Evolutionary conservation across 345 rosid genomes (phyloP).

Genomic region (Eutrema heterophyllum): DNA sequence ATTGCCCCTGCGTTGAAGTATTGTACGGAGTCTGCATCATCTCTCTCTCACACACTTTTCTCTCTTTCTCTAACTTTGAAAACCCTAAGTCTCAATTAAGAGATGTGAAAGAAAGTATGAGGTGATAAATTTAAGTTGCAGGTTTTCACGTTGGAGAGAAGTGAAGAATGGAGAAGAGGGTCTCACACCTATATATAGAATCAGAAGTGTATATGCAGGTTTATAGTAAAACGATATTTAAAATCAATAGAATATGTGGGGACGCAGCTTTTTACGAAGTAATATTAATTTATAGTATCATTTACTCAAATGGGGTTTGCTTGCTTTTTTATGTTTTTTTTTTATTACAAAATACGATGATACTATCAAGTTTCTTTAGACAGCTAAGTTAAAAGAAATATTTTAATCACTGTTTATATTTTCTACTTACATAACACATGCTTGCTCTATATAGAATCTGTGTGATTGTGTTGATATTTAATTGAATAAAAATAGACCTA

Average conservation of each 20-base stretch:
- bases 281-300: background rate
- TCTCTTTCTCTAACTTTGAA: background rate
- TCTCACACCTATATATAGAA: slow-evolving; percentile 31
- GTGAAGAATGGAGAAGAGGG: slow-evolving; percentile 27
- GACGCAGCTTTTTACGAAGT: slow-evolving; percentile 32
- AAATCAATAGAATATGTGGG: slow-evolving; percentile 27
- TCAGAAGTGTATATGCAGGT: slow-evolving; percentile 25
- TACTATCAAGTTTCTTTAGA: background rate
- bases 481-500: background rate
- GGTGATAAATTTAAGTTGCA: background rate
- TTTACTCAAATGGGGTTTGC: slow-evolving; percentile 20
- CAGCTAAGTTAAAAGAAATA: background rate
- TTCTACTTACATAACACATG: slow-evolving; percentile 1
- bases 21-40: slow-evolving; percentile 38
- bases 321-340: background rate
- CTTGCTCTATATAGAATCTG: background rate
- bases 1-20: slow-evolving; percentile 33
- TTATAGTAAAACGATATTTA: slow-evolving; percentile 23
- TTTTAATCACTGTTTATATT: background rate
- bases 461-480: background rate
- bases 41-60: background rate
- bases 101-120: background rate
- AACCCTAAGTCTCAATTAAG: slow-evolving; percentile 2
- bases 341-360: slow-evolving; percentile 4
- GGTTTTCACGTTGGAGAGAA: slow-evolving; percentile 23